These are phyloP conservation scores for Trametes versicolor DNA, from an alignment of 1,284 basidiomycete genomes.

Conservation along the genomic window DNA sequence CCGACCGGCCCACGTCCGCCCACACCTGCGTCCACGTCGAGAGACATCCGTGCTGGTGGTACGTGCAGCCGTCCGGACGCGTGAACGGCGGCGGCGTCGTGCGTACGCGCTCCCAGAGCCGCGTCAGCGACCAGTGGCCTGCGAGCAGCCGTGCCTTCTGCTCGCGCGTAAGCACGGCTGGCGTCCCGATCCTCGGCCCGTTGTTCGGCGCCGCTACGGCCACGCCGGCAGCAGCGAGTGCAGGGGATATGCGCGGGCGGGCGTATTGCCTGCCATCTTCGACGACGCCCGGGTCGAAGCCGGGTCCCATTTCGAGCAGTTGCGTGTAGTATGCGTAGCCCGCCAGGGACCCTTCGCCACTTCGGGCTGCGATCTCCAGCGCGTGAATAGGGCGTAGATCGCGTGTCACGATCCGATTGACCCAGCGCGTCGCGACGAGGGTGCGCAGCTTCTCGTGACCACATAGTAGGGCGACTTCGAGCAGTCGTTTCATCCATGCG, in stretches of 20 bases:
- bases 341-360: slow-evolving; percentile 34
- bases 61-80: slow-evolving; percentile 43
- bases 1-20: slow-evolving; percentile 35
- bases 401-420: slow-evolving; percentile 36
- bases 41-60: slow-evolving; percentile 45
- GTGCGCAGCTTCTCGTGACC: slow-evolving; percentile 38
- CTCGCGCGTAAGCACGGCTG: slow-evolving; percentile 34
- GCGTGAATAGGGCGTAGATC: slow-evolving; percentile 39
- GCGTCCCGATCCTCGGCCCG: slow-evolving; percentile 22
- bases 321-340: slow-evolving; percentile 45
- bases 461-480: slow-evolving; percentile 45
- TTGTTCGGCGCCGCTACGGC: slow-evolving; percentile 14
- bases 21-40: slow-evolving; percentile 43
- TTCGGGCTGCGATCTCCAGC: slow-evolving; percentile 41
- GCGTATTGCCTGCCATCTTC: slow-evolving; percentile 29
- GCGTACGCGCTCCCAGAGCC: slow-evolving; percentile 42
- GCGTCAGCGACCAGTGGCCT: slow-evolving; percentile 43
- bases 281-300: slow-evolving; percentile 30
- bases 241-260: slow-evolving; percentile 13
- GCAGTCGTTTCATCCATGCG: slow-evolving; percentile 39
- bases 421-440: slow-evolving; percentile 41
- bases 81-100: slow-evolving; percentile 39
- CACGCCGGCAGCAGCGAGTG: background rate
- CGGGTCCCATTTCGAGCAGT: slow-evolving; percentile 40
- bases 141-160: slow-evolving; percentile 43